These are phyloP conservation scores for Balamuthia mandrillaris DNA, from an alignment of 208 protist species.

Conservation along the genomic window DNA sequence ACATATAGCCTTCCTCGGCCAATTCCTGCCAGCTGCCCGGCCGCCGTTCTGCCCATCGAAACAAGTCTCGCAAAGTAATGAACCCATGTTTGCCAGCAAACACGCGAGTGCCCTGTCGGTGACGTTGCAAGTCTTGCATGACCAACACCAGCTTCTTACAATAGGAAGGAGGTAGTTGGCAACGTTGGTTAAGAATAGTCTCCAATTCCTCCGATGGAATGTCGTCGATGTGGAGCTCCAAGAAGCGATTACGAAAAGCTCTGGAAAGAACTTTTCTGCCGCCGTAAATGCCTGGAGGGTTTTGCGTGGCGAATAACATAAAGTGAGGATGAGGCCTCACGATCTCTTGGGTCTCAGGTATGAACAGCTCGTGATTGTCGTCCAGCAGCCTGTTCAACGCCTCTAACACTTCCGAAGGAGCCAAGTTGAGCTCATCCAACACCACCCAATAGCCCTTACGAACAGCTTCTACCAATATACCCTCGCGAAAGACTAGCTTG, in stretches of 20 bases:
- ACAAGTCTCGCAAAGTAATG: slow-evolving; percentile 99
- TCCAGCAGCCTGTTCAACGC: slow-evolving; percentile 99
- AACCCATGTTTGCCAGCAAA: slow-evolving; percentile 98
- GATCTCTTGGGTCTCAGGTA: slow-evolving; percentile 92
- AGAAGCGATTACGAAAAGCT: slow-evolving; percentile 98
- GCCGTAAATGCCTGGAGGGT: slow-evolving; percentile 94
- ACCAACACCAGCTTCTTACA: slow-evolving; percentile 89
- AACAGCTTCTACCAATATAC: slow-evolving; percentile 93
- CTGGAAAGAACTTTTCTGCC: slow-evolving; percentile 98
- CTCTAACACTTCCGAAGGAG: slow-evolving; percentile 99
- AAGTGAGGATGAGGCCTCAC: slow-evolving; percentile 97
- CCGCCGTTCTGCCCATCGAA: slow-evolving; percentile 96
- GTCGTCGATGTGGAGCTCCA: slow-evolving; percentile 98
- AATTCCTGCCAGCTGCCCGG: slow-evolving; percentile 79
- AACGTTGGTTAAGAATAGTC: slow-evolving; percentile 92
- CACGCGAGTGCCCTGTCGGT: slow-evolving; percentile 82
- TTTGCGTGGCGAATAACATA: slow-evolving; percentile 99
- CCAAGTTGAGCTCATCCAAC: slow-evolving; percentile 99
- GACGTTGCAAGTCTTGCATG: slow-evolving; percentile 92
- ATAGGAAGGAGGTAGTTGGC: slow-evolving; percentile 86
- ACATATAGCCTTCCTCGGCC: slow-evolving; percentile 93
- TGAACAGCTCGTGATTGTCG: slow-evolving; percentile 99
- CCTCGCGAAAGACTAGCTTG: slow-evolving; percentile 92
- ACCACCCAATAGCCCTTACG: slow-evolving; percentile 99
- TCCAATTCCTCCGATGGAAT: slow-evolving; percentile 95